Base-by-base conservation (phyloP, 2,329 filamentous ascomycete genomes). In the Cordyceps militaris region DNA sequence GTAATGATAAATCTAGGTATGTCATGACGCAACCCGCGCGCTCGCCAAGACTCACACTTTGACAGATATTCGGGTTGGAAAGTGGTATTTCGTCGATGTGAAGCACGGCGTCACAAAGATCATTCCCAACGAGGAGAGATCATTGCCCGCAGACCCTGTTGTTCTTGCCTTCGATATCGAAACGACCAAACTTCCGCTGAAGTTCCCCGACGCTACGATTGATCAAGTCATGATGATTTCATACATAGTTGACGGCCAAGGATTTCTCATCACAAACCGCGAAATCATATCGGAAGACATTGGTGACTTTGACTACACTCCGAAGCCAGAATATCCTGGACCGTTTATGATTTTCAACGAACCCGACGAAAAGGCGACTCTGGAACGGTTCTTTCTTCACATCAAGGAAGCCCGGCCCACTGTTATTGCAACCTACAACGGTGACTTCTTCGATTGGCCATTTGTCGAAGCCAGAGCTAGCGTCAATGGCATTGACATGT, bases 161-260 rank as follows among this genome's bases (percentile, higher is more conserved):
- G 89, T 99, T 21, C 88, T 99, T 81, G 94, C 94, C n/a, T 99
- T 87, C 74, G 94, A 99, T 84, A 99, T 99, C 67, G 94, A 99
- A 74, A 99, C 94, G 2, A 93, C 90, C 5, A 99, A 99, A 69
- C 78, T 94, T 16, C 94, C 95, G 1, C 78, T 99, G 56, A 99
- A 99, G 71, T 99, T 99, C 65, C 95, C 94, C 26, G 95, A 99
- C 69, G 87, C 94, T 1, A 83, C 91, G 4, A 87, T 96, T 62
- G 94, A 99, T 74, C 93, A 96, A 70, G 88, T 99, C 68, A 99
- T 99, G 92, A 99, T 99, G 94, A 93, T 99, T 71, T 99, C 95
- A 32, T 99, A 99, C 77, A 99, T 99, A 95, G 97, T 99, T 66
- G 94, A 99, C 66, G 95, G 94, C 0, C 92, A 96, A 73, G 94